phyloP scores from a whole-genome alignment of 371 early-diverging fungal species.

The Choanephora cucurbitarum region DNA sequence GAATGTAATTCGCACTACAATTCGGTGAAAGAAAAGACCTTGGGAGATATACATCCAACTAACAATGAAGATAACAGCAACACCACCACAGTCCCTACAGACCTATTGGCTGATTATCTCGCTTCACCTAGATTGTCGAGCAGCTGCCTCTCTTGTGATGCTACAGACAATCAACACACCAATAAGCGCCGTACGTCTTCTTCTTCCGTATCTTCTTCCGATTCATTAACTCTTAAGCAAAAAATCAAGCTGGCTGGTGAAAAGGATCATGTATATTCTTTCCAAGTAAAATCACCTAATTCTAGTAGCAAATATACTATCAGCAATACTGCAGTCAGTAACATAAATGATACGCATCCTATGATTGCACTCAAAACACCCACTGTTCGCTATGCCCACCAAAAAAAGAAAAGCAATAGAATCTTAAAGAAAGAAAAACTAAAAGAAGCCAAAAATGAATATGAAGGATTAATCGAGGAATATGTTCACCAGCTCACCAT shows the following conservation, averaged over 20 bases:
- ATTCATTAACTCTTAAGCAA: constrained; percentile 6
- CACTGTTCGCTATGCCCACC: background rate
- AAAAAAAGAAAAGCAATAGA: constrained; percentile 15
- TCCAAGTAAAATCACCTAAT: constrained; percentile 9
- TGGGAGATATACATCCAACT: background rate
- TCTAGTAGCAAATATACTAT: background rate
- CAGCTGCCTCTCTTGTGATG: constrained; percentile 8
- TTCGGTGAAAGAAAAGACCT: background rate
- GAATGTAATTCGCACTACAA: background rate
- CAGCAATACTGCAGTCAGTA: background rate
- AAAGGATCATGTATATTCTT: constrained; percentile 12
- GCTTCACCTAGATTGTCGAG: constrained; percentile 26
- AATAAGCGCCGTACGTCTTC: constrained; percentile 10
- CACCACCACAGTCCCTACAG: constrained; percentile 7
- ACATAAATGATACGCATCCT: background rate
- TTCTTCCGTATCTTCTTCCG: constrained; percentile 3
- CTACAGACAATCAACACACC: background rate
- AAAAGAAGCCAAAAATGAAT: constrained; percentile 39
- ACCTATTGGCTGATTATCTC: constrained; percentile 14
- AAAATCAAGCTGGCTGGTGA: constrained; percentile 11
- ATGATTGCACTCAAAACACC: constrained; percentile 2
- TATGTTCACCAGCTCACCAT: constrained; percentile 44
- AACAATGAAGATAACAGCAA: background rate
- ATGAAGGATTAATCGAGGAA: constrained; percentile 37
- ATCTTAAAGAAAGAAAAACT: constrained; percentile 28